These are phyloP conservation scores for Boechera stricta DNA, from an alignment of 345 rosid species.

Conservation along the genomic window DNA sequence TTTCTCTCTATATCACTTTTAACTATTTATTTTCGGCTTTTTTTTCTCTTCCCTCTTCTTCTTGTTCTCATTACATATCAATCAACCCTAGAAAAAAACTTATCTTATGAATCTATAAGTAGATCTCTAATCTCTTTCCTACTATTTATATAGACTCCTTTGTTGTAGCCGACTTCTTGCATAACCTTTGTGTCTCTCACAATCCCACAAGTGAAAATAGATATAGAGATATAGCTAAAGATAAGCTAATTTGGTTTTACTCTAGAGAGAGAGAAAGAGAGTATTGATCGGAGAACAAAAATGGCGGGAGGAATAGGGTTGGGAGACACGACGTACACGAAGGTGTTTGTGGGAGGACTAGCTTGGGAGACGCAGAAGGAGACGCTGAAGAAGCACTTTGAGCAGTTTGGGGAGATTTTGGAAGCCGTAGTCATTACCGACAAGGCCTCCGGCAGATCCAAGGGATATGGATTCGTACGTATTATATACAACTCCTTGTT, in stretches of 20 bases:
- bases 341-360: constrained; percentile 95
- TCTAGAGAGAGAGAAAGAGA: constrained; percentile 4
- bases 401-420: constrained; percentile 94
- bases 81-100: constrained; percentile 36
- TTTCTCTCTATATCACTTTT: constrained; percentile 21
- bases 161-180: constrained; percentile 38
- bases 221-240: constrained; percentile 14
- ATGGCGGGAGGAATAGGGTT: constrained; percentile 49
- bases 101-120: constrained; percentile 35
- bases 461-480: constrained; percentile 99
- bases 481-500: constrained; percentile 45
- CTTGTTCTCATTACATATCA: constrained; percentile 30
- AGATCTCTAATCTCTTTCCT: constrained; percentile 33
- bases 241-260: constrained; percentile 14
- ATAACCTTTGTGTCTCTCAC: constrained; percentile 31
- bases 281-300: constrained; percentile 32
- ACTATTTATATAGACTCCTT: constrained; percentile 40
- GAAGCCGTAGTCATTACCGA: constrained; percentile 98
- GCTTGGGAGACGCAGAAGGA: constrained; percentile 99
- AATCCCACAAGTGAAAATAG: constrained; percentile 33
- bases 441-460: constrained; percentile 98
- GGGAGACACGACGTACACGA: constrained; percentile 91
- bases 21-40: not conserved
- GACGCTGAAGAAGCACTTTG: constrained; percentile 91
- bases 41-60: constrained; percentile 17